phyloP scores from a whole-genome alignment of 2,329 filamentous ascomycete species.

The Coniochaeta sp. region DNA sequence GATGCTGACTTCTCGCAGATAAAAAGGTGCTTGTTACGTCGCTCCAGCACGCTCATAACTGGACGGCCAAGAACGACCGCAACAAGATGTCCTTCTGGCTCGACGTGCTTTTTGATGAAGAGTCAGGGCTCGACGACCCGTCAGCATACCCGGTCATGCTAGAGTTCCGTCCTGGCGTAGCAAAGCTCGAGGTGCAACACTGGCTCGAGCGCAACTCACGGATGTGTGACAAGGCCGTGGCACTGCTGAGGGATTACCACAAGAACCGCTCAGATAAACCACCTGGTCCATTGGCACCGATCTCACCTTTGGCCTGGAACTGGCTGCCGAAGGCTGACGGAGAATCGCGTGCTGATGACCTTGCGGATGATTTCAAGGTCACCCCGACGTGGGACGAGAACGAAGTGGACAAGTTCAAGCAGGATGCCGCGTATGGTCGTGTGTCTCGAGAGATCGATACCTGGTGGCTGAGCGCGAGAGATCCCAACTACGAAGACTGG shows the following conservation, averaged over 20 bases:
- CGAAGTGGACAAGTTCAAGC: constrained; percentile 49
- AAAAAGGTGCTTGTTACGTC: constrained; percentile 61
- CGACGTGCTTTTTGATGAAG: constrained; percentile 56
- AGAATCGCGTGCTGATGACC: constrained; percentile 27
- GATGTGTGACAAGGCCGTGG: constrained; percentile 49
- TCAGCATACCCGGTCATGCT: constrained; percentile 36
- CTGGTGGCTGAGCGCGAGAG: constrained; percentile 56
- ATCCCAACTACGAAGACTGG: constrained; percentile 54
- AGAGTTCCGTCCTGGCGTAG: constrained; percentile 47
- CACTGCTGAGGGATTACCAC: constrained; percentile 48
- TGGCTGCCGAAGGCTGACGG: constrained; percentile 38
- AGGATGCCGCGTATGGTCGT: constrained; percentile 51
- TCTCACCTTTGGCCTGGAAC: constrained; percentile 48
- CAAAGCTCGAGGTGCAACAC: constrained; percentile 54
- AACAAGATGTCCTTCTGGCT: constrained; percentile 68
- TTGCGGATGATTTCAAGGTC: constrained; percentile 29
- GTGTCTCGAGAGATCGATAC: constrained; percentile 59
- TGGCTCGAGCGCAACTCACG: constrained; percentile 56
- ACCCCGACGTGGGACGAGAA: constrained; percentile 44
- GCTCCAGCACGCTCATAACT: constrained; percentile 61
- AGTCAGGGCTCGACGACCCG: constrained; percentile 31
- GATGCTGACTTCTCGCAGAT: constrained; percentile 29
- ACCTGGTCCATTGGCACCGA: constrained; percentile 41
- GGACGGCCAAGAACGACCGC: constrained; percentile 61
- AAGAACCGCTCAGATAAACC: constrained; percentile 41